A percentile compares a stretch with the other conserved stretches of the same genome.
These are phyloP conservation scores for Schizophyllum commune DNA, from an alignment of 1,284 basidiomycete genomes.

Conservation along the genomic window DNA sequence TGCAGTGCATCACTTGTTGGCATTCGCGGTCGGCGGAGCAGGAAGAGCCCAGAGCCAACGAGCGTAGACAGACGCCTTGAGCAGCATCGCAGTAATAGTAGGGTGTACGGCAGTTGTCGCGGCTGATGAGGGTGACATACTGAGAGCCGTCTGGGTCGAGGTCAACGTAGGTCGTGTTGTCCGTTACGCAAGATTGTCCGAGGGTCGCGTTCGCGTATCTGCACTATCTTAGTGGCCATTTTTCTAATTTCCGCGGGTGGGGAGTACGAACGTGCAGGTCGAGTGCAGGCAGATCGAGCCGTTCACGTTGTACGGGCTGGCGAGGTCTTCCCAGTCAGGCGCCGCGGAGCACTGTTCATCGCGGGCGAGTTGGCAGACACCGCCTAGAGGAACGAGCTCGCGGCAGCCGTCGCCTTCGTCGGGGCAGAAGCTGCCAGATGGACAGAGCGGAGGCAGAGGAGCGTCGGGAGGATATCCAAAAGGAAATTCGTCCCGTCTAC, in stretches of 20 bases:
- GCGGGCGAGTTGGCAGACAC: conserved; percentile 57
- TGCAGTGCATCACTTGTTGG: conserved; percentile 24
- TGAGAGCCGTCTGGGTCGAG: conserved; percentile 34
- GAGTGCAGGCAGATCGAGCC: conserved; percentile 57
- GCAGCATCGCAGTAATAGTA: conserved; percentile 51
- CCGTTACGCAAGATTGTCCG: conserved; percentile 47
- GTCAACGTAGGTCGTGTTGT: conserved; percentile 55
- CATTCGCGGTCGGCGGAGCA: conserved; percentile 58
- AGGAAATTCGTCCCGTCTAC: conserved; percentile 60
- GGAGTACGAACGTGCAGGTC: conserved; percentile 48
- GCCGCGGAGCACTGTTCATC: conserved; percentile 63
- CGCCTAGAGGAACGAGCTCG: conserved; percentile 36
- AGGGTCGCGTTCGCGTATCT: conserved; percentile 54
- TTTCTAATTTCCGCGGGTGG: conserved; percentile 35
- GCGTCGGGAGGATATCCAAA: conserved; percentile 39
- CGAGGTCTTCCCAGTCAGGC: conserved; percentile 30
- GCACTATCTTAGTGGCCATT: conserved; percentile 33
- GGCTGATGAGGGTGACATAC: conserved; percentile 44
- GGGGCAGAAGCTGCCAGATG: conserved; percentile 53
- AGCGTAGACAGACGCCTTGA: conserved; percentile 36
- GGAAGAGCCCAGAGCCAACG: conserved; percentile 32
- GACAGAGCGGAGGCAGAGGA: conserved; percentile 50
- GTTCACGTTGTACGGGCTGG: conserved; percentile 39
- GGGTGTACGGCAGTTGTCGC: conserved; percentile 53
- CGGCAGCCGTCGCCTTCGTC: conserved; percentile 64